Evolutionary conservation across 352 stramenopile genomes (phyloP).

Genomic region (Aphanomyces invadans): DNA sequence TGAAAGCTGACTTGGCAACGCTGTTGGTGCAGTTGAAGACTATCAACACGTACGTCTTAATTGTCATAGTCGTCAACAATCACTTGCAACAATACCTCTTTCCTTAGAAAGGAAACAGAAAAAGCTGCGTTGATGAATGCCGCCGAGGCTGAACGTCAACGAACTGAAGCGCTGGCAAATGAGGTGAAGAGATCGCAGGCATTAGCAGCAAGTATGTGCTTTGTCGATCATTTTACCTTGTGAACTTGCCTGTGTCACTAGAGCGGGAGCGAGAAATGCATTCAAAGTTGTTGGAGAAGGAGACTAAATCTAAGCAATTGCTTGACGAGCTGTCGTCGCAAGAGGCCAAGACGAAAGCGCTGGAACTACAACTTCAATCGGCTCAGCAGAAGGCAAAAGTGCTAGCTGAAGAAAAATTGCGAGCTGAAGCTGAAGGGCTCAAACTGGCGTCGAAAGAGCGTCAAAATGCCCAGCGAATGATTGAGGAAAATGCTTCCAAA

Average conservation of each 20-base stretch:
- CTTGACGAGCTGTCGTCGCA: slow-evolving; percentile 10
- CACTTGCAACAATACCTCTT: neutral
- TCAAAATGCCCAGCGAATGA: neutral
- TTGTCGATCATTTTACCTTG: neutral
- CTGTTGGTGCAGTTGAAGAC: slow-evolving; percentile 8
- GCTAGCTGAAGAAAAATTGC: slow-evolving; percentile 13
- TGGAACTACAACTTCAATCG: slow-evolving; percentile 12
- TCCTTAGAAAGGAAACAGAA: slow-evolving; percentile 17
- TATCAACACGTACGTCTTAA: slow-evolving; percentile 11
- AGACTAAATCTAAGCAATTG: slow-evolving; percentile 17
- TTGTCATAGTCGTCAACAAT: too few species aligned
- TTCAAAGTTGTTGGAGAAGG: slow-evolving; percentile 20
- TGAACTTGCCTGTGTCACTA: neutral
- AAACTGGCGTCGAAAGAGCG: slow-evolving; percentile 21
- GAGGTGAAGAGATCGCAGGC: slow-evolving; percentile 11
- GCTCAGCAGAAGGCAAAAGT: neutral
- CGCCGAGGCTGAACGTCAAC: slow-evolving; percentile 11
- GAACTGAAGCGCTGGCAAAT: slow-evolving; percentile 1
- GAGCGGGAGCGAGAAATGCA: slow-evolving; percentile 17
- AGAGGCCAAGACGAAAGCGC: slow-evolving; percentile 9
- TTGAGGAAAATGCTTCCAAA: slow-evolving; percentile 1
- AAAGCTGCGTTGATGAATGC: slow-evolving; percentile 14
- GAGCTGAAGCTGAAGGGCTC: neutral
- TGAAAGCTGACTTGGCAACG: slow-evolving; percentile 41
- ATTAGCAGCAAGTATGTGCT: neutral